These are phyloP conservation scores for Boletus rufocinnamomeus DNA, from an alignment of 768 basidiomycete genomes.

Conservation along the genomic window DNA sequence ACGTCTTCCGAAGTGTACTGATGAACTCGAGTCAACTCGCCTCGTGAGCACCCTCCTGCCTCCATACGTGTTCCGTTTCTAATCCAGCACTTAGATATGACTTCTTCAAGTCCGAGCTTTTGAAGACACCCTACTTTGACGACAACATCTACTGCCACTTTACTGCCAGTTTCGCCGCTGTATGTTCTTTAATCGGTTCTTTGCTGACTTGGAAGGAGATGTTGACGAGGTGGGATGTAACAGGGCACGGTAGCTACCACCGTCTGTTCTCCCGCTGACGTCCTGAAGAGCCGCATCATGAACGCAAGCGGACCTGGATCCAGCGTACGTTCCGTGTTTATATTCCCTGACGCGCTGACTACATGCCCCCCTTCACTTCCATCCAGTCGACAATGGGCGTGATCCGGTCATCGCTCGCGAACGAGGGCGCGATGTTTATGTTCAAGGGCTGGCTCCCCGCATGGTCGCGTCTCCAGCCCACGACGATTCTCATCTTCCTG, in stretches of 20 bases:
- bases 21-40: slow-evolving; percentile 95
- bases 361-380: not conserved
- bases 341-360: not conserved
- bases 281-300: slow-evolving; percentile 89
- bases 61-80: not conserved
- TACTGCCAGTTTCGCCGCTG: slow-evolving; percentile 83
- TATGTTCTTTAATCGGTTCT: slow-evolving; percentile 36
- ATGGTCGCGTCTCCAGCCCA: slow-evolving; percentile 83
- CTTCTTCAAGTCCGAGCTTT: slow-evolving; percentile 84
- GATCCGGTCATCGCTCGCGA: slow-evolving; percentile 65
- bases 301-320: slow-evolving; percentile 84
- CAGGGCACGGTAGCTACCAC: slow-evolving; percentile 89
- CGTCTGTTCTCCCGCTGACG: slow-evolving; percentile 86
- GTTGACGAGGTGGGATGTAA: slow-evolving; percentile 2
- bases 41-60: slow-evolving; percentile 52
- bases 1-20: slow-evolving; percentile 80
- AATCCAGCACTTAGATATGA: slow-evolving; percentile 60
- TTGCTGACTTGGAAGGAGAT: not conserved
- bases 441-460: slow-evolving; percentile 92
- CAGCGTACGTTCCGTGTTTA: slow-evolving; percentile 46
- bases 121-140: slow-evolving; percentile 68
- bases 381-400: slow-evolving; percentile 67
- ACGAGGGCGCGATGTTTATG: slow-evolving; percentile 86
- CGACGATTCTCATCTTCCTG: slow-evolving; percentile 85
- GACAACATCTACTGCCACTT: slow-evolving; percentile 87